Evolutionary conservation across 2,329 filamentous ascomycete genomes (phyloP), one percentile per base, ranked within the genome.

Genomic region (Aspergillus terreus): DNA sequence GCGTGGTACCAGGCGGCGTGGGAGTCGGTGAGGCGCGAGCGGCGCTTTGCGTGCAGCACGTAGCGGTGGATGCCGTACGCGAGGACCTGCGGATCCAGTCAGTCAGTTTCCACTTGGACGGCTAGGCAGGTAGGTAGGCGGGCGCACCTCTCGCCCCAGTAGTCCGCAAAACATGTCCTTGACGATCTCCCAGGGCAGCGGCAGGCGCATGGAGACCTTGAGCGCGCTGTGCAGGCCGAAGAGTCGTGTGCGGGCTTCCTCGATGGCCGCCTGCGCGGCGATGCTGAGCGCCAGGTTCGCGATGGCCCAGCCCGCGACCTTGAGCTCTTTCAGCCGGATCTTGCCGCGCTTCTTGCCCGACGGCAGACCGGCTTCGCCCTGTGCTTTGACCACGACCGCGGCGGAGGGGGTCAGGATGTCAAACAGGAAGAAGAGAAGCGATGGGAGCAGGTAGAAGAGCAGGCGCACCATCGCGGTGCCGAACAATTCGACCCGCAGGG

Each of bases 401-500:
- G 92, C 74, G 50, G 83, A 86, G 0, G 92, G 90, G 0, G 91
- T 62, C 1, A 82, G 67, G 2, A 81, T 76, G 66, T 95, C 91
- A 64, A 95, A 86, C 3, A 84, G 63, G 1, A 94, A 82, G 62
- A 90, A 90, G 11, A 86, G 54, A 0, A 88, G 67, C 0, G 89
- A 88, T 0, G 91, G 91, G 0, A 88, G 48, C 2, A 94, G 74
- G 72, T 85, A 95, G 63, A 92, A 84, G 4, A 88, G 58, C 9
- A 85, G 52, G 40, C 88, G 85, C 45, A 91, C 76, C 21, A 82
- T 80, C 4, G 89, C 68, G 0, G 86, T 85, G 50, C 85, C 88
- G 47, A 88, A 76, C 1, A 94, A 68, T 68, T 95, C 90, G 51
- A 96, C 82, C 52, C 83, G 81, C 14, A 94, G 76, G 0, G 88